Evolutionary conservation across 306 rosid genomes (phyloP).

Genomic region (Vigna mungo): DNA sequence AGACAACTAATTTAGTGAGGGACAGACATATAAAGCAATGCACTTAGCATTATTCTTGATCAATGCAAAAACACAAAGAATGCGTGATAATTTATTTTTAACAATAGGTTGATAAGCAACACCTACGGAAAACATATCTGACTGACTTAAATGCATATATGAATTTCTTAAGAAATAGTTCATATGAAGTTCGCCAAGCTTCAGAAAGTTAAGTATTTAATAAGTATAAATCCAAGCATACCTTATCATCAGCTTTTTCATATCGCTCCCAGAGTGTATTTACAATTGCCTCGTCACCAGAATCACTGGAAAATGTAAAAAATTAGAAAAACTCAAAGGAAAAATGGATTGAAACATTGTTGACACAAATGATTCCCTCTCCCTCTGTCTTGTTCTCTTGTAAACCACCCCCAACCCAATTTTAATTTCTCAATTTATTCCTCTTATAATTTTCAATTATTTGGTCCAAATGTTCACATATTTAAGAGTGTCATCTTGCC

Average conservation of each 20-base stretch:
- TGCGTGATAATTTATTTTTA: neutral
- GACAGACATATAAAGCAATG: slow-evolving; percentile 26
- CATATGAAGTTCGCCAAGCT: slow-evolving; percentile 40
- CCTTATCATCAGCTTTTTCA: slow-evolving; percentile 79
- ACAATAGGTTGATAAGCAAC: slow-evolving; percentile 18
- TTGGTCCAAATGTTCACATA: slow-evolving; percentile 19
- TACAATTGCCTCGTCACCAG: slow-evolving; percentile 89
- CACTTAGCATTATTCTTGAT: slow-evolving; percentile 20
- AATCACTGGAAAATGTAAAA: slow-evolving; percentile 65
- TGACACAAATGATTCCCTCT: slow-evolving; percentile 14
- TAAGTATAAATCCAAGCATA: slow-evolving; percentile 51
- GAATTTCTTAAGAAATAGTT: slow-evolving; percentile 32
- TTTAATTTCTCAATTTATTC: slow-evolving; percentile 14
- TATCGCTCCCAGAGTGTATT: slow-evolving; percentile 90
- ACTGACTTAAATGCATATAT: slow-evolving; percentile 10
- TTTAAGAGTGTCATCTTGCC: neutral
- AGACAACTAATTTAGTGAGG: slow-evolving; percentile 26
- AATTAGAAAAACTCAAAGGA: slow-evolving; percentile 31
- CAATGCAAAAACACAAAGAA: slow-evolving; percentile 28
- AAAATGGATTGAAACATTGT: slow-evolving; percentile 30
- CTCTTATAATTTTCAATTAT: slow-evolving; percentile 13
- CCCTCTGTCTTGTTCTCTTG: slow-evolving; percentile 8
- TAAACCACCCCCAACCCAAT: neutral
- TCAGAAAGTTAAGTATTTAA: slow-evolving; percentile 28
- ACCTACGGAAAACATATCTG: slow-evolving; percentile 11